Evolutionary conservation across 495 filamentous ascomycete genomes (phyloP).

Genomic region (Penicillium crystallinum): DNA sequence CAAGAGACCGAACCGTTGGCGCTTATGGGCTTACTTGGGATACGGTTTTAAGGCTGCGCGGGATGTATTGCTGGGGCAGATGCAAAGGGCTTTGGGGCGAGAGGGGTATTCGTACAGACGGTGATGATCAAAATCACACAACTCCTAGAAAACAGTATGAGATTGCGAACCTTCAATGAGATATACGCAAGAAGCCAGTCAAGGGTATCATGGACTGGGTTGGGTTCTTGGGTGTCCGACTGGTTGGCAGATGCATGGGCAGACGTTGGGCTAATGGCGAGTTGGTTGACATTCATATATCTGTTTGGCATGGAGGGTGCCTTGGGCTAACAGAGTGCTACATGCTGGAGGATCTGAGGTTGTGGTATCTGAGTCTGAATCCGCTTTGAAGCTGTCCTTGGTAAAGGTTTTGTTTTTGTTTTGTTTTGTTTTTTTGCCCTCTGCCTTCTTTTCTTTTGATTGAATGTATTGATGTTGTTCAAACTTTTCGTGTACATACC

Average conservation of each 20-base stretch:
- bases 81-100: conserved; percentile 19
- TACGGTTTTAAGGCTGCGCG: background rate
- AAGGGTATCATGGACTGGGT: conserved; percentile 1
- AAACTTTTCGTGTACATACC: background rate
- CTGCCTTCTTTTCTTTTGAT: background rate
- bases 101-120: conserved; percentile 38
- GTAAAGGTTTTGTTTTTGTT: background rate
- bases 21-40: conserved; percentile 4
- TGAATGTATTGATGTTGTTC: background rate
- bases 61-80: background rate
- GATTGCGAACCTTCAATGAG: conserved; percentile 10
- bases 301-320: background rate
- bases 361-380: background rate
- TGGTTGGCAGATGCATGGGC: conserved; percentile 1
- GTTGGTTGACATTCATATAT: conserved; percentile 1
- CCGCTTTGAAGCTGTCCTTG: background rate
- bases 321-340: conserved; percentile 5
- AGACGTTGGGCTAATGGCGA: background rate
- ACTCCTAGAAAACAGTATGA: conserved; percentile 50
- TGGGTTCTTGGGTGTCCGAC: conserved; percentile 8
- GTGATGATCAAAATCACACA: conserved; percentile 66
- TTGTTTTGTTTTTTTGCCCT: background rate
- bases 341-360: background rate
- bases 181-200: background rate
- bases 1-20: background rate